Evolutionary conservation across 2,329 filamentous ascomycete genomes (phyloP).

Genomic region (Grosmannia clavigera): DNA sequence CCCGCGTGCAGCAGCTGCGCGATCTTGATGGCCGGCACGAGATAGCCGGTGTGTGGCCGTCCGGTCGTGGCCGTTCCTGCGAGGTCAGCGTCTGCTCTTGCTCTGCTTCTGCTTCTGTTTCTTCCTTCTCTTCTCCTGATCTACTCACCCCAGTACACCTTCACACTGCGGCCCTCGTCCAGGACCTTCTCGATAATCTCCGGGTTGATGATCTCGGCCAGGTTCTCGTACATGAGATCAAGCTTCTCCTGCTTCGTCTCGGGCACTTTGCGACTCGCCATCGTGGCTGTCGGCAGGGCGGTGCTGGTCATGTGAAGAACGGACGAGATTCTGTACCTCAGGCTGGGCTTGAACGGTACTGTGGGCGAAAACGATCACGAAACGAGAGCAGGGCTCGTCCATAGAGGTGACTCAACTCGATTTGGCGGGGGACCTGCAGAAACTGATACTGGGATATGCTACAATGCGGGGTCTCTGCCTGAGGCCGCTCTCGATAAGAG

Average conservation of each 20-base stretch:
- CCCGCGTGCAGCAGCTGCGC: conserved; percentile 76
- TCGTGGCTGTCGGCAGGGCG: neutral
- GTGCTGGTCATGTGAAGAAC: neutral
- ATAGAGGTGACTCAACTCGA: neutral
- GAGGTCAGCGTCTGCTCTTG: neutral
- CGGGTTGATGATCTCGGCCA: conserved; percentile 70
- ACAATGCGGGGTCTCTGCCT: neutral
- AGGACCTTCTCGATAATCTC: conserved; percentile 70
- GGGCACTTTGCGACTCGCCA: conserved; percentile 9
- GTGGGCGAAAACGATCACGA: no score
- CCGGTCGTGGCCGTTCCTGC: conserved; percentile 69
- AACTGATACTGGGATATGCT: neutral
- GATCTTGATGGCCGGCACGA: conserved; percentile 79
- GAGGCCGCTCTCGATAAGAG: neutral
- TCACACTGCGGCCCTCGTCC: conserved; percentile 56
- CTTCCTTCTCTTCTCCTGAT: neutral
- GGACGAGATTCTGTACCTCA: neutral
- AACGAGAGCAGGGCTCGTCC: no score
- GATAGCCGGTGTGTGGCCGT: conserved; percentile 81
- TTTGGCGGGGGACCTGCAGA: neutral
- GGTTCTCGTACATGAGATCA: conserved; percentile 65
- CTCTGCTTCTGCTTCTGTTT: neutral
- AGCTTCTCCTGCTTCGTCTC: conserved; percentile 39
- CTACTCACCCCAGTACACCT: conserved; percentile 69
- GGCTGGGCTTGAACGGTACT: no score